Evolutionary conservation across 768 basidiomycete genomes (phyloP).

Genomic region (Leccinum subgranulosum): DNA sequence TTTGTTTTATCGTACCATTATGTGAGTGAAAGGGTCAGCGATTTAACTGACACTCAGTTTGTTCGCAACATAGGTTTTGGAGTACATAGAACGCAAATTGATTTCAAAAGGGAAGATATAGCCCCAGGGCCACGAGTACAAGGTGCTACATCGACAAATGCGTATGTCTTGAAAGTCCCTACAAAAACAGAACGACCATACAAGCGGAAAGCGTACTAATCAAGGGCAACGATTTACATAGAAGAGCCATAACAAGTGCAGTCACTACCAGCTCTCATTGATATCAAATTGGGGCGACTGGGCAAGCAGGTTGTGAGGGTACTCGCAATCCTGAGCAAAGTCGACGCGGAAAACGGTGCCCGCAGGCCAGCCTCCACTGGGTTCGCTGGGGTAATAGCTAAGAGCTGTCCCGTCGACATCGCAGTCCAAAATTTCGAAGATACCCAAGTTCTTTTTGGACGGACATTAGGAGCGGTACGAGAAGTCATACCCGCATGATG

Average conservation of each 20-base stretch:
- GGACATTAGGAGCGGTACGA: constrained; percentile 1
- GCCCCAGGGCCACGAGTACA: not conserved
- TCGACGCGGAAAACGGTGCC: constrained; percentile 69
- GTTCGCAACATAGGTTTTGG: not conserved
- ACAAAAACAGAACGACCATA: not conserved
- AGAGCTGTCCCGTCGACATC: constrained; percentile 49
- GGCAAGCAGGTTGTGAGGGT: constrained; percentile 57
- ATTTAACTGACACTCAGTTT: not conserved
- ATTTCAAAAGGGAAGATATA: not conserved
- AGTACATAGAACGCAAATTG: not conserved
- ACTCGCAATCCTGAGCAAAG: constrained; percentile 48
- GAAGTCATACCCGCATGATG: not conserved
- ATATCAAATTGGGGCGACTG: constrained; percentile 68
- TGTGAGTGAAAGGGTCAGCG: not conserved
- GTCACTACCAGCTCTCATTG: constrained; percentile 31
- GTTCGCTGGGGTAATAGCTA: constrained; percentile 40
- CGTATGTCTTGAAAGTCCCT: not conserved
- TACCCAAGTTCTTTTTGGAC: not conserved
- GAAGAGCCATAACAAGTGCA: constrained; percentile 25
- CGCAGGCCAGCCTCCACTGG: constrained; percentile 61
- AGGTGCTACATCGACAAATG: not conserved
- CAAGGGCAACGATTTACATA: constrained; percentile 1
- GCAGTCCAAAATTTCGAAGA: constrained; percentile 47
- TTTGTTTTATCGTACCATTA: not conserved
- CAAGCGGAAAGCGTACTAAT: not conserved